phyloP scores from a whole-genome alignment of 2,329 filamentous ascomycete species.

The Claviceps capensis region DNA sequence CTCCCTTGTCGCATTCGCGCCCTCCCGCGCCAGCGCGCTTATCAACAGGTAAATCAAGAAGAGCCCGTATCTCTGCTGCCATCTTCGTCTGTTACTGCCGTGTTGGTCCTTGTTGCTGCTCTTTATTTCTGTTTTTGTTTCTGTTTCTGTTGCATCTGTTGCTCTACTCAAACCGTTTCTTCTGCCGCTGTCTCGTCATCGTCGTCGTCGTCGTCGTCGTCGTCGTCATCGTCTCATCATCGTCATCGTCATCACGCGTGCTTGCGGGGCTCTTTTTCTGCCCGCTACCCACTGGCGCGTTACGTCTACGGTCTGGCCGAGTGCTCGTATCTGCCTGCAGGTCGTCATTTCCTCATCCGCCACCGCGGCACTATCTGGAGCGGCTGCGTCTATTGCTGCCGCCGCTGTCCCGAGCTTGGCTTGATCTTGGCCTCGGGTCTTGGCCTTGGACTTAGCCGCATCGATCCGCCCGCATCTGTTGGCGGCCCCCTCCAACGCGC shows the following conservation, averaged over 20 bases:
- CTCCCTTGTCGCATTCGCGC: constrained; percentile 8
- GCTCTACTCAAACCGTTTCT: neutral
- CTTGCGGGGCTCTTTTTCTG: constrained; percentile 4
- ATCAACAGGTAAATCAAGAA: constrained; percentile 5
- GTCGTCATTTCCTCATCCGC: neutral
- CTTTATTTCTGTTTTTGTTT: neutral
- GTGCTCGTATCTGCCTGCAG: neutral
- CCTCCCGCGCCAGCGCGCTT: constrained; percentile 3
- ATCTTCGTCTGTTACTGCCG: neutral
- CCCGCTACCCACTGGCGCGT: neutral
- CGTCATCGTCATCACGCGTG: neutral
- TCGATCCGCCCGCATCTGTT: neutral
- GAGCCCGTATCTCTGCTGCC: neutral
- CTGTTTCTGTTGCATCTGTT: neutral
- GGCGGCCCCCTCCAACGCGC: neutral
- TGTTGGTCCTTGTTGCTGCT: neutral
- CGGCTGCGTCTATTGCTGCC: neutral
- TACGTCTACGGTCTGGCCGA: neutral
- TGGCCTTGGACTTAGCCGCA: neutral
- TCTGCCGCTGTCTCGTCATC: neutral
- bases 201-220: neutral
- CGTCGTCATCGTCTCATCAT: neutral
- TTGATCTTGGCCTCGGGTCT: neutral
- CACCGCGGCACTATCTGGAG: neutral
- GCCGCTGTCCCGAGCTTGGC: neutral